Conservation (phyloP, 2,329 filamentous ascomycete genomes). For the Talaromyces amestolkiae region DNA sequence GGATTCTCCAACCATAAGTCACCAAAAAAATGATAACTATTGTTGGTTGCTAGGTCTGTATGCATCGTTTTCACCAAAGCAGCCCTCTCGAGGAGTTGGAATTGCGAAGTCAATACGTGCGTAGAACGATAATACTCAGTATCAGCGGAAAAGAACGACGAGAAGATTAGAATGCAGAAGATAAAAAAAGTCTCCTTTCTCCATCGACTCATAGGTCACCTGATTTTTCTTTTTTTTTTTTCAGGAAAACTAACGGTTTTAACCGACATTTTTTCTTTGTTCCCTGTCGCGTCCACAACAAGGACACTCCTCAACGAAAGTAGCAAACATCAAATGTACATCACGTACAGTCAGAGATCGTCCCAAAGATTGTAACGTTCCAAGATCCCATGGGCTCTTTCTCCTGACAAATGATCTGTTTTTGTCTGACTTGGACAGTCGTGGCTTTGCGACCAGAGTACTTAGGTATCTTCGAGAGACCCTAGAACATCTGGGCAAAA, state of each 20-base stretch:
- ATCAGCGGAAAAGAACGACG: background rate
- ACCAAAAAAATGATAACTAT: background rate
- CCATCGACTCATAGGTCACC: background rate
- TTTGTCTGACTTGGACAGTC: too few relatives aligned
- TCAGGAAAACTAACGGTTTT: background rate
- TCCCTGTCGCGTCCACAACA: background rate
- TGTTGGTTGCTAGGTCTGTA: background rate
- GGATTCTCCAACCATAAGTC: background rate
- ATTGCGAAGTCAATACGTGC: background rate
- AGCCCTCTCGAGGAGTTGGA: background rate
- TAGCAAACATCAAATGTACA: background rate
- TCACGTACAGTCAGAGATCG: background rate
- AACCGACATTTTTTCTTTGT: background rate
- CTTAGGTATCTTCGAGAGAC: too few relatives aligned
- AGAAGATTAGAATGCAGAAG: background rate
- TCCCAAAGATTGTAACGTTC: too few relatives aligned
- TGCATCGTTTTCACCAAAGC: background rate
- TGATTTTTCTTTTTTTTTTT: background rate
- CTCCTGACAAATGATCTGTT: too few relatives aligned
- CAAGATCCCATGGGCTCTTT: too few relatives aligned
- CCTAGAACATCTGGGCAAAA: too few relatives aligned
- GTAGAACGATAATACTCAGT: background rate
- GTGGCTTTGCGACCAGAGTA: too few relatives aligned
- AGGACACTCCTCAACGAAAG: background rate
- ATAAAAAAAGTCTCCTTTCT: background rate